Conservation (phyloP, 306 rosid genomes). For the Quillaja saponaria region DNA sequence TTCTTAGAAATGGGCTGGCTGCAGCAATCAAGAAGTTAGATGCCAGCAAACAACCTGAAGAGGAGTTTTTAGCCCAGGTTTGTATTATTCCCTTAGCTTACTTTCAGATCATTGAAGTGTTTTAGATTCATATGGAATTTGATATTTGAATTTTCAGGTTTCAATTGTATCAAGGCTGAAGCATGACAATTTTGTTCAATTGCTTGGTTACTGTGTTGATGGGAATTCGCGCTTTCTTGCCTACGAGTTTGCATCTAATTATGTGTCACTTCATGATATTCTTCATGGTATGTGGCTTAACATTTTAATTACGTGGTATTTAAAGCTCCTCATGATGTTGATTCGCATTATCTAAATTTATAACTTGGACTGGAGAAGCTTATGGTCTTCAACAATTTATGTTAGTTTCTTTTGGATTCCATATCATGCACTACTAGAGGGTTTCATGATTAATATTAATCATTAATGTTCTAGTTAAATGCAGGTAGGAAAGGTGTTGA, state of each 20-base stretch:
- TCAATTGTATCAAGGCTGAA: conserved; percentile 92
- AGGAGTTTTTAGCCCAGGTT: conserved; percentile 87
- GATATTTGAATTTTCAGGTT: conserved; percentile 51
- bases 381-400: conserved; percentile 1
- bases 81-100: conserved; percentile 7
- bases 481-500: conserved; percentile 91
- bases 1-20: conserved; percentile 55
- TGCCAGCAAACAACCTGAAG: conserved; percentile 85
- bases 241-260: conserved; percentile 85
- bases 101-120: conserved; percentile 4
- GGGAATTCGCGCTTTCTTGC: conserved; percentile 80
- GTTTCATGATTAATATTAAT: neutral
- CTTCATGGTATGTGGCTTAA: conserved; percentile 60
- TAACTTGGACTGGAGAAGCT: neutral
- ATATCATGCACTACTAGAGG: conserved; percentile 11
- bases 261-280: conserved; percentile 93
- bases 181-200: conserved; percentile 74
- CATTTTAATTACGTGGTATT: conserved; percentile 23
- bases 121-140: conserved; percentile 12
- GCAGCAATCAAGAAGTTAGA: conserved; percentile 86
- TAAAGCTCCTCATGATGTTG: neutral
- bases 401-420: conserved; percentile 2
- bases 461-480: conserved; percentile 21
- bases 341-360: neutral
- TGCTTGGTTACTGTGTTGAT: conserved; percentile 80